phyloP scores from a whole-genome alignment of 2,329 filamentous ascomycete species.

The Botrytis squamosa region DNA sequence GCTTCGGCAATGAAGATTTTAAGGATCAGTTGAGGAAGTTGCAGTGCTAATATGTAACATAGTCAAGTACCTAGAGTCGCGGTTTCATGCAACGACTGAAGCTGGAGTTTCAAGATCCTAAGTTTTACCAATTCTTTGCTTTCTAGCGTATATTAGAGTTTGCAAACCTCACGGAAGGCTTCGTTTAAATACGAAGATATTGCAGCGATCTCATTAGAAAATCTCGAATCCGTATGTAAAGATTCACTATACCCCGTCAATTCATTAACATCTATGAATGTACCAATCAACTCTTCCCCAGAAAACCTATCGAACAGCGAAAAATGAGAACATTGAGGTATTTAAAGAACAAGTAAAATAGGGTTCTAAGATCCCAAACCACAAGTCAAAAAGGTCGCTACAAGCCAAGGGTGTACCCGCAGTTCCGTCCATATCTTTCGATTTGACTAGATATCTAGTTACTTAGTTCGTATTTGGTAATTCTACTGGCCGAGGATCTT shows the following conservation, averaged over 20 bases:
- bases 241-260: not conserved
- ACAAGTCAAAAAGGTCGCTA: not conserved
- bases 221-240: not conserved
- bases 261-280: not conserved
- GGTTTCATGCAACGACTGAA: too few relatives aligned
- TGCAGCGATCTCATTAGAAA: not conserved
- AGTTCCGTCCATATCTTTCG: not conserved
- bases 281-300: not conserved
- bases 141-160: too few relatives aligned
- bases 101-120: too few relatives aligned
- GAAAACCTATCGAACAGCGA: too few relatives aligned
- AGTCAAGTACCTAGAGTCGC: too few relatives aligned
- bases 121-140: too few relatives aligned
- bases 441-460: too few relatives aligned
- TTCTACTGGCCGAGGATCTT: too few relatives aligned
- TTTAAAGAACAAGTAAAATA: not conserved
- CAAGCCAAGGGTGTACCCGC: accelerated
- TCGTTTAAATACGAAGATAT: not conserved
- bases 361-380: not conserved
- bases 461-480: too few relatives aligned
- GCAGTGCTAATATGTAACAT: accelerated
- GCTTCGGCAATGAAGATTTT: not conserved
- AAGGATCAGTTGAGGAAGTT: too few relatives aligned
- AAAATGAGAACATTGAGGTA: not conserved
- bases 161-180: accelerated